Conservation (phyloP, 257 asterid genomes). For the Salvia hispanica region DNA sequence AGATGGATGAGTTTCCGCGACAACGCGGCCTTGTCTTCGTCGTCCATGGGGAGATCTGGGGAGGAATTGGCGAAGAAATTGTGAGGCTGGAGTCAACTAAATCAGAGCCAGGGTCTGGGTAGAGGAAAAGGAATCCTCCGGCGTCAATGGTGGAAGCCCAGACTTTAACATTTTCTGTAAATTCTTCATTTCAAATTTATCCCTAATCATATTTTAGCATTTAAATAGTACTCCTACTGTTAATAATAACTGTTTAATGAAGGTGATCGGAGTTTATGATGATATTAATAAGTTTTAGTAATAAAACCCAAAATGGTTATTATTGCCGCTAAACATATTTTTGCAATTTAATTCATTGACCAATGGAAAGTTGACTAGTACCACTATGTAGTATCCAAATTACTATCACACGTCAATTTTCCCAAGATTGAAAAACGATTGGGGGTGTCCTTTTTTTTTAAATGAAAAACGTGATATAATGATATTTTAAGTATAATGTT, state of each 20-base stretch:
- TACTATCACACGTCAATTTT: no score
- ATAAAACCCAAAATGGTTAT: no score
- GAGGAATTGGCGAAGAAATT: constrained; percentile 13
- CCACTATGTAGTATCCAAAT: no score
- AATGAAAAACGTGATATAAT: no score
- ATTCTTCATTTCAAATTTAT: not conserved
- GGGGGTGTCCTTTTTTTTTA: no score
- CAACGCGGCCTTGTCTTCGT: constrained; percentile 60
- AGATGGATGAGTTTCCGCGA: constrained; percentile 55
- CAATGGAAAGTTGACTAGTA: no score
- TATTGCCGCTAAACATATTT: not conserved
- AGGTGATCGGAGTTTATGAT: no score
- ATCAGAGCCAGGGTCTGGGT: constrained; percentile 9
- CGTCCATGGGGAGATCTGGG: constrained; percentile 66
- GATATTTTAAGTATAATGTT: no score
- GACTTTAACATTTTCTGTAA: not conserved
- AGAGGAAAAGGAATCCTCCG: constrained; percentile 23
- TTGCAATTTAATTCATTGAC: no score
- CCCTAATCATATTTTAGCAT: not conserved
- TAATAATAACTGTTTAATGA: not conserved
- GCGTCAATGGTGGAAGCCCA: constrained; percentile 14
- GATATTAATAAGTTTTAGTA: no score
- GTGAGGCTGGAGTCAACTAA: constrained; percentile 33
- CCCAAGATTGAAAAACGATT: no score
- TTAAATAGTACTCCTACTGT: no score